phyloP scores from a whole-genome alignment of 257 asterid genomes.

The Apocynum venetum region DNA sequence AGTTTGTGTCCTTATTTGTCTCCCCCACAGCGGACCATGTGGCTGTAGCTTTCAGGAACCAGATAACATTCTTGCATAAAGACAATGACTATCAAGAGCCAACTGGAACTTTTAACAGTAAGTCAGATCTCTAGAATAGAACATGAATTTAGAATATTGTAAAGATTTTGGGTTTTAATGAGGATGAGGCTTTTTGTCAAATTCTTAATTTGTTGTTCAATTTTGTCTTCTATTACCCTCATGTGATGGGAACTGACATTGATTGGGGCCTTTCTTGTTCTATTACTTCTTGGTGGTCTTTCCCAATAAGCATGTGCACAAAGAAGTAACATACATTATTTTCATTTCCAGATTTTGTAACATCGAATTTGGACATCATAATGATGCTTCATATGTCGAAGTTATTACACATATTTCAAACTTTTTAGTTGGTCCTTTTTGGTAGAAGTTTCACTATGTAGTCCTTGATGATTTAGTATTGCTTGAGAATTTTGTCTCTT shows the following conservation, averaged over 20 bases:
- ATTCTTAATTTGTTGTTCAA: neutral
- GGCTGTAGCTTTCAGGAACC: conserved; percentile 82
- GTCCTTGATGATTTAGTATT: neutral
- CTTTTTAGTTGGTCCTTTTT: neutral
- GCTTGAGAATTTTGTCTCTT: neutral
- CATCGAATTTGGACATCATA: neutral
- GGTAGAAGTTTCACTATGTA: neutral
- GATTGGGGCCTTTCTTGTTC: neutral
- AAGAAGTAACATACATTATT: neutral
- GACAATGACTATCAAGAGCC: conserved; percentile 82
- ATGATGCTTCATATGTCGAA: neutral
- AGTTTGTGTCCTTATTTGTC: conserved; percentile 62
- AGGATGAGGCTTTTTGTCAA: neutral
- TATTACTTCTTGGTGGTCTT: neutral
- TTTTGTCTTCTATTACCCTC: neutral
- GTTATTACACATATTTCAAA: neutral
- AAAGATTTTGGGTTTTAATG: neutral
- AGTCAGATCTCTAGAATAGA: conserved; percentile 29
- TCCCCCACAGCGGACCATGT: conserved; percentile 73
- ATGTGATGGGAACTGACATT: neutral
- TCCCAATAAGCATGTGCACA: neutral
- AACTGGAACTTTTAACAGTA: conserved; percentile 71
- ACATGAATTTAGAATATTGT: neutral
- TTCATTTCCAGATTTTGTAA: neutral
- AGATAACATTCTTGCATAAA: conserved; percentile 69